Evolutionary conservation across 1,284 basidiomycete species (phyloP).

Genomic region (Wolfiporia cocos): DNA sequence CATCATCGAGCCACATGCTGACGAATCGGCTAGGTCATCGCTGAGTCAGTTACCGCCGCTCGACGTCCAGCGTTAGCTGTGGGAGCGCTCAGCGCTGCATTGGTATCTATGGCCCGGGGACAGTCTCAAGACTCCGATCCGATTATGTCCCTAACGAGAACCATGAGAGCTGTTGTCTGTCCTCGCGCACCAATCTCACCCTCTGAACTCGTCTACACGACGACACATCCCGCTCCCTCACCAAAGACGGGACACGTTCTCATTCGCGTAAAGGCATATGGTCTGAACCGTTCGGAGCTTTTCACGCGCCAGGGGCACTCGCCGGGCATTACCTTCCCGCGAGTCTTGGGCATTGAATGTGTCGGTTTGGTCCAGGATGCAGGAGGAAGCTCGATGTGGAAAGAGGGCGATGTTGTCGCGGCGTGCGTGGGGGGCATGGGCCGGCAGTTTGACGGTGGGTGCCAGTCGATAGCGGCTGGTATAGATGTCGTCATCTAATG

Average conservation of each 20-base stretch:
- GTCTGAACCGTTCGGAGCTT: slow-evolving; percentile 9
- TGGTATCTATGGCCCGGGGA: not conserved
- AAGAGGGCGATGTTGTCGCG: slow-evolving; percentile 8
- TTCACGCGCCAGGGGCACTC: slow-evolving; percentile 9
- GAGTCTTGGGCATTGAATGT: slow-evolving; percentile 9
- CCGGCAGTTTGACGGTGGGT: slow-evolving; percentile 8
- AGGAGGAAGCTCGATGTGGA: slow-evolving; percentile 6
- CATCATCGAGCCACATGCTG: not conserved
- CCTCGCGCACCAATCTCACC: slow-evolving; percentile 7
- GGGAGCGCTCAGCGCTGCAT: not conserved
- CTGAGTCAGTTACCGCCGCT: not conserved
- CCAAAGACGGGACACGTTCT: slow-evolving; percentile 8
- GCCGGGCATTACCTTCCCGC: slow-evolving; percentile 7
- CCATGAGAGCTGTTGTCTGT: slow-evolving; percentile 9
- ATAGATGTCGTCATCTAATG: too few relatives aligned
- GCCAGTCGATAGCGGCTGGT: not conserved
- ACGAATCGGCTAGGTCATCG: not conserved
- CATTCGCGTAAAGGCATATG: slow-evolving; percentile 10
- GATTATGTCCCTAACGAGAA: not conserved
- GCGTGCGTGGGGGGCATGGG: slow-evolving; percentile 10
- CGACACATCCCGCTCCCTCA: slow-evolving; percentile 2
- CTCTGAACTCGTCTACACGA: slow-evolving; percentile 9
- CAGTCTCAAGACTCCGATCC: not conserved
- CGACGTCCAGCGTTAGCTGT: too few relatives aligned
- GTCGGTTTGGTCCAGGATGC: slow-evolving; percentile 7